Conservation (phyloP, 345 rosid species). For the Gossypium thurberi region DNA sequence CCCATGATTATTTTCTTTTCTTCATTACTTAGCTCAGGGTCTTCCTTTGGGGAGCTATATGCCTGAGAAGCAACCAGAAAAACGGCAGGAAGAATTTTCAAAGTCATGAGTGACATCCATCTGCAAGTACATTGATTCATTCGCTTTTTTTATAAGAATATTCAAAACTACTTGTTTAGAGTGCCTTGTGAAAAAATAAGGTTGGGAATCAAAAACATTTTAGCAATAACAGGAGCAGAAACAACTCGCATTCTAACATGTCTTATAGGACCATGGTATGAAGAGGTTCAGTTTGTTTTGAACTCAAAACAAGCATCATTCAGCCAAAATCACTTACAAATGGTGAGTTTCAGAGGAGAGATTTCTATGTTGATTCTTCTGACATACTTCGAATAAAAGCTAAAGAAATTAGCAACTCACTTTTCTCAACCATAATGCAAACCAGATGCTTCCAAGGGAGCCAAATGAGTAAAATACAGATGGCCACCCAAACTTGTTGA, state of each 20-base stretch:
- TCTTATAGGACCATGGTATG: neutral
- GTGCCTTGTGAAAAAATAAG: neutral
- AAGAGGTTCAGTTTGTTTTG: neutral
- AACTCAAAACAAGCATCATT: neutral
- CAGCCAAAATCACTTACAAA: neutral
- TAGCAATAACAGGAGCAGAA: slow-evolving; percentile 10
- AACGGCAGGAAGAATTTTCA: slow-evolving; percentile 3
- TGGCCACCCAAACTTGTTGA: slow-evolving; percentile 87
- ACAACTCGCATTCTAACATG: neutral
- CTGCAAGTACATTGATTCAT: neutral
- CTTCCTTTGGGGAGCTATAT: slow-evolving; percentile 80
- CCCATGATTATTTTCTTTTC: slow-evolving; percentile 67
- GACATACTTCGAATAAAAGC: neutral
- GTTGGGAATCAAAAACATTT: neutral
- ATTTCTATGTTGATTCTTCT: neutral
- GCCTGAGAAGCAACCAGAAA: slow-evolving; percentile 49
- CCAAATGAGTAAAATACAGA: slow-evolving; percentile 95
- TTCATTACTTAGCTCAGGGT: slow-evolving; percentile 57
- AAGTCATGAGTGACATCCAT: slow-evolving; percentile 8
- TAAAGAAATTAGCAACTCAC: slow-evolving; percentile 33
- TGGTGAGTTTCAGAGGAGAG: neutral
- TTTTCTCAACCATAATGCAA: slow-evolving; percentile 63
- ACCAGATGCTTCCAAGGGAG: slow-evolving; percentile 91
- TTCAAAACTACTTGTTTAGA: neutral
- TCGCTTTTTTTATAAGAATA: neutral